These are phyloP conservation scores for Pseudocercospora fijiensis DNA, from an alignment of 2,329 filamentous ascomycete genomes.

Conservation along the genomic window DNA sequence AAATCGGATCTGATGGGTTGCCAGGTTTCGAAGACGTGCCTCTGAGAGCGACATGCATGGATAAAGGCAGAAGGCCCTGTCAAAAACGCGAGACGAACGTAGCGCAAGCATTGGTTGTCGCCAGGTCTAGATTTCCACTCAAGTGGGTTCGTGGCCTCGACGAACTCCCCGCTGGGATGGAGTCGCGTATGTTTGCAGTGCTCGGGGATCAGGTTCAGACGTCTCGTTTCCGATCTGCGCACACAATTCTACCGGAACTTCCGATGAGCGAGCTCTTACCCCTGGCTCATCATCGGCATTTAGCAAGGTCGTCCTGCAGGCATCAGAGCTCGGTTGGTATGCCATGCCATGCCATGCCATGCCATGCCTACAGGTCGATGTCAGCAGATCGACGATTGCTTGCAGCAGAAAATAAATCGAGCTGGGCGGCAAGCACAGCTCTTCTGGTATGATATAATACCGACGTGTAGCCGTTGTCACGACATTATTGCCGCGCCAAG, in stretches of 20 bases:
- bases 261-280: not conserved
- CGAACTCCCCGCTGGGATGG: not conserved
- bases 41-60: slow-evolving; percentile 11
- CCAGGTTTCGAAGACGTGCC: slow-evolving; percentile 13
- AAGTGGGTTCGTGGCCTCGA: slow-evolving; percentile 3
- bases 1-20: slow-evolving; percentile 10
- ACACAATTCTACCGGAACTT: slow-evolving; percentile 3
- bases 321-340: not conserved
- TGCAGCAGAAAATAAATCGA: not conserved
- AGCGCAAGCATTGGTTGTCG: slow-evolving; percentile 1
- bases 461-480: not conserved
- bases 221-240: not conserved
- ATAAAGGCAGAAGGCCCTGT: not conserved
- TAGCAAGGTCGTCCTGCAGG: not conserved
- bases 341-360: too few species aligned
- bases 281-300: not conserved
- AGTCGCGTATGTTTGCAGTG: not conserved
- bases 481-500: not conserved
- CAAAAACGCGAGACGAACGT: not conserved
- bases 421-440: not conserved
- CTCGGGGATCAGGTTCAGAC: slow-evolving; percentile 4
- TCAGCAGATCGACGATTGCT: slow-evolving; percentile 7
- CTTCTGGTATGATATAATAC: not conserved
- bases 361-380: slow-evolving; percentile 5
- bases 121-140: not conserved